phyloP scores from a whole-genome alignment of 768 basidiomycete species.

The Rhizopogon vinicolor region DNA sequence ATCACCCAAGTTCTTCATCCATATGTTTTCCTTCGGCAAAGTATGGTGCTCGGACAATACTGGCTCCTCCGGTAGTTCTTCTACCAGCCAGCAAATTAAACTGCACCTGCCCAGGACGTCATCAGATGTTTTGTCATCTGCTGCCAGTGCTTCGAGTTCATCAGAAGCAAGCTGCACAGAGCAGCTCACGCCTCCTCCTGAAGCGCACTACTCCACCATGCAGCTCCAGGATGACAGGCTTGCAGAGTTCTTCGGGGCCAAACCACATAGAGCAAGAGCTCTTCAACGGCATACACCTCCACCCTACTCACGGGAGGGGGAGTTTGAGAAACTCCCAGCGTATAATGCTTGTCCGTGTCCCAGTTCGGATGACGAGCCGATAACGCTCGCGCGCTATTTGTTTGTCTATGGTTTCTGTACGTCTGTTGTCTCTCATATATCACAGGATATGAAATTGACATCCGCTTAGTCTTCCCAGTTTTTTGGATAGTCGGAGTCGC shows the following conservation, averaged over 20 bases:
- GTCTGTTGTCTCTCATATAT: slow-evolving; percentile 17
- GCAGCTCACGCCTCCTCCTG: slow-evolving; percentile 14
- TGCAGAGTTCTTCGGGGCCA: slow-evolving; percentile 27
- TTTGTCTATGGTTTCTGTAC: slow-evolving; percentile 63
- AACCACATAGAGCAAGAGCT: slow-evolving; percentile 18
- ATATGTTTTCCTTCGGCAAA: slow-evolving; percentile 7
- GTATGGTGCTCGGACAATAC: slow-evolving; percentile 6
- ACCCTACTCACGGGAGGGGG: slow-evolving; percentile 40
- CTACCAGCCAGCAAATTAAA: slow-evolving; percentile 16
- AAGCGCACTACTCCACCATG: slow-evolving; percentile 17
- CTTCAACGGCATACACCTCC: slow-evolving; percentile 26
- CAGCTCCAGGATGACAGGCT: slow-evolving; percentile 26
- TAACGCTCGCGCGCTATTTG: slow-evolving; percentile 54
- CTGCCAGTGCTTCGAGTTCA: slow-evolving; percentile 8
- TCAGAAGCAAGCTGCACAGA: background rate
- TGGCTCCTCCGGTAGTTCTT: slow-evolving; percentile 3
- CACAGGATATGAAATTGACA: background rate
- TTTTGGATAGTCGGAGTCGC: slow-evolving; percentile 59
- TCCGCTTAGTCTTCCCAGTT: slow-evolving; percentile 47
- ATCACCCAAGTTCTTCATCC: slow-evolving; percentile 6
- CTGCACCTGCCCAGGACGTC: slow-evolving; percentile 18
- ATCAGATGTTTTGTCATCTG: slow-evolving; percentile 11
- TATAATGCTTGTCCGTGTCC: slow-evolving; percentile 15
- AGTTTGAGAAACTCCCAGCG: slow-evolving; percentile 23
- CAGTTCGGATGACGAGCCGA: slow-evolving; percentile 35